phyloP scores from a whole-genome alignment of 306 rosid species.

The Malus sylvestris region DNA sequence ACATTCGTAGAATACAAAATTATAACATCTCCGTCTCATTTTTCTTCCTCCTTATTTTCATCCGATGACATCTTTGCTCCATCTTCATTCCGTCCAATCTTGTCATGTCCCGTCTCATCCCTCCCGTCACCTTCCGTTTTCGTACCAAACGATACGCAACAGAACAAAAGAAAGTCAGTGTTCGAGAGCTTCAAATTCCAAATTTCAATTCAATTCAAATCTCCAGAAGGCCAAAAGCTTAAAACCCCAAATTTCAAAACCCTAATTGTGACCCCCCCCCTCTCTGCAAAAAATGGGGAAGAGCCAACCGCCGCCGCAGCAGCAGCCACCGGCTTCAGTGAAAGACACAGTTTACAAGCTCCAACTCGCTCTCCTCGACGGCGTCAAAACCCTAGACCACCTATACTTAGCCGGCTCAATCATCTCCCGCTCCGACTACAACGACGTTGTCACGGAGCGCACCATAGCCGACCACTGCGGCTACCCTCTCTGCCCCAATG shows the following conservation, averaged over 20 bases:
- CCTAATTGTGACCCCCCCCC: neutral
- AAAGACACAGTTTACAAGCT: constrained; percentile 56
- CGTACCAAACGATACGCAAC: no score
- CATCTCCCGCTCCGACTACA: constrained; percentile 71
- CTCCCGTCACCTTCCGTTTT: no score
- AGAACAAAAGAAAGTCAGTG: neutral
- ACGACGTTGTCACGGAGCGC: constrained; percentile 82
- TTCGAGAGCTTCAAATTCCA: neutral
- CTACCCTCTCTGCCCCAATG: constrained; percentile 43
- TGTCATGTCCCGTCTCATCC: no score
- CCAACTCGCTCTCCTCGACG: constrained; percentile 67
- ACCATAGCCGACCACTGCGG: constrained; percentile 59
- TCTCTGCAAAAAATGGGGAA: constrained; percentile 33
- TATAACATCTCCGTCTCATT: no score
- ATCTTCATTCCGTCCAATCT: no score
- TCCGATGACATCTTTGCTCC: no score
- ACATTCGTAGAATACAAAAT: no score
- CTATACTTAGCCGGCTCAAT: constrained; percentile 72
- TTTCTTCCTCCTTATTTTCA: no score
- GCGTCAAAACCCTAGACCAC: constrained; percentile 53
- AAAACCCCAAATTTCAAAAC: neutral
- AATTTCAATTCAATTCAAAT: neutral
- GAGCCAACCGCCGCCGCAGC: constrained; percentile 20
- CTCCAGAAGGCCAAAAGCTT: neutral
- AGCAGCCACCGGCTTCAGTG: constrained; percentile 11